These are phyloP conservation scores for Pseudonitzschia delicatissima DNA, from an alignment of 108 stramenopile genomes.

Conservation along the genomic window DNA sequence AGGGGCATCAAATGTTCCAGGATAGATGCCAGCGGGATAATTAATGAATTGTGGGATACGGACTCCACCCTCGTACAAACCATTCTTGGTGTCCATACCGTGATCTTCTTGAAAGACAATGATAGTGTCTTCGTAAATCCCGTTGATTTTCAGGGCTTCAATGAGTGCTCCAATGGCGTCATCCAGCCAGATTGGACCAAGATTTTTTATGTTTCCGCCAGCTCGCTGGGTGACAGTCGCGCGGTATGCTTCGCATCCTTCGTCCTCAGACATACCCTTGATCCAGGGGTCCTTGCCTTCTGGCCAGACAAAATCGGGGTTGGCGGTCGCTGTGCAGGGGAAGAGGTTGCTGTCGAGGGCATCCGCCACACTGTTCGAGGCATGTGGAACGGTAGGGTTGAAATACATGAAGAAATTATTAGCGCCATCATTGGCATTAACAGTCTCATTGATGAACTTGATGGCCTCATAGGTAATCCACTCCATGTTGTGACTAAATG, in stretches of 20 bases:
- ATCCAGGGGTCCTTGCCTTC: not conserved
- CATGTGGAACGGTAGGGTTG: slow-evolving; percentile 44
- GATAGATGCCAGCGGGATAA: slow-evolving; percentile 17
- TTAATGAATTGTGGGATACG: slow-evolving; percentile 33
- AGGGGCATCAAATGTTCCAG: slow-evolving; percentile 9
- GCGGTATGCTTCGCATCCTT: slow-evolving; percentile 18
- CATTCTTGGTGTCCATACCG: slow-evolving; percentile 27
- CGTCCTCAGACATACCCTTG: slow-evolving; percentile 19
- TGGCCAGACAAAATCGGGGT: not conserved
- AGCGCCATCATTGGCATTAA: not conserved
- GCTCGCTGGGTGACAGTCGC: slow-evolving; percentile 13
- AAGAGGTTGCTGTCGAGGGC: slow-evolving; percentile 17
- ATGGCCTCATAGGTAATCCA: slow-evolving; percentile 22
- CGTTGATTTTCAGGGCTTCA: slow-evolving; percentile 17
- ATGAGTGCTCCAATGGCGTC: slow-evolving; percentile 37
- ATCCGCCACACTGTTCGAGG: slow-evolving; percentile 6
- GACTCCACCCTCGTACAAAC: slow-evolving; percentile 35
- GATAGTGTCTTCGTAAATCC: slow-evolving; percentile 31
- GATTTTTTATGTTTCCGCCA: slow-evolving; percentile 10
- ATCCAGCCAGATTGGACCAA: slow-evolving; percentile 44
- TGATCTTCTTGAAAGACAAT: slow-evolving; percentile 42
- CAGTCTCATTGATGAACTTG: slow-evolving; percentile 26
- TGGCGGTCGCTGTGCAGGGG: slow-evolving; percentile 26
- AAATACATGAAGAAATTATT: slow-evolving; percentile 37
- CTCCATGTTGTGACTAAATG: slow-evolving; percentile 44